Conservation (phyloP, 2,329 filamentous ascomycete species). For the Dendryphion nanum region DNA sequence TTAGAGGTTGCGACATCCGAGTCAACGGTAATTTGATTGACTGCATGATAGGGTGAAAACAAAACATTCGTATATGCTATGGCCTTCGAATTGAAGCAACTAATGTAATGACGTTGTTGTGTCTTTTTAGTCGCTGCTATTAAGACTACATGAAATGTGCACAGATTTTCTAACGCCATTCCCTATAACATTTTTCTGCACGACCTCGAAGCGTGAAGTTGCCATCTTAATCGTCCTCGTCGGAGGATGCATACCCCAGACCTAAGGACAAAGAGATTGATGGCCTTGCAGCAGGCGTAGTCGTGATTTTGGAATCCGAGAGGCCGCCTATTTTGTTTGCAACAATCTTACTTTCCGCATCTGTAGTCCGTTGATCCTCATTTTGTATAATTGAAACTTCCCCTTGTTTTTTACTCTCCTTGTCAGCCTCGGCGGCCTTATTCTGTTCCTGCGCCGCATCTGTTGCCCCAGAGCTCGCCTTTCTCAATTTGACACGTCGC, state of each 20-base stretch:
- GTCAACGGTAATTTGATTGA: too few species aligned
- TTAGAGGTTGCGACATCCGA: too few species aligned
- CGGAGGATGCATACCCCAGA: slow-evolving; percentile 44
- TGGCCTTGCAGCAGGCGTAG: slow-evolving; percentile 14
- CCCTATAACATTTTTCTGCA: too few species aligned
- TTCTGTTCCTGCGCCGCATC: neutral
- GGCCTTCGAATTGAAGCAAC: too few species aligned
- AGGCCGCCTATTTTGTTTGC: neutral
- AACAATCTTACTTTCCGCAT: neutral
- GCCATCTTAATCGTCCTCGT: slow-evolving; percentile 44
- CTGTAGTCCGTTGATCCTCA: neutral
- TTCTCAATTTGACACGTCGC: slow-evolving; percentile 46
- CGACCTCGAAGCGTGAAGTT: too few species aligned
- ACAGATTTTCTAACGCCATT: too few species aligned
- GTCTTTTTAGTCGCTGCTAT: too few species aligned
- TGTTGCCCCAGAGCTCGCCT: slow-evolving; percentile 20
- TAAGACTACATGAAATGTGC: too few species aligned
- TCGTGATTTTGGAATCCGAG: slow-evolving; percentile 4
- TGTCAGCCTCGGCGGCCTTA: slow-evolving; percentile 2
- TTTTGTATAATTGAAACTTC: neutral
- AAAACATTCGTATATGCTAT: too few species aligned
- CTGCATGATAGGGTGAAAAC: too few species aligned
- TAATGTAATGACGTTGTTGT: too few species aligned
- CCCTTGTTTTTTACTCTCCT: neutral
- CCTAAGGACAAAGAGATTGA: slow-evolving; percentile 29